Base-by-base conservation (phyloP, 1,284 basidiomycete genomes). In the Fomitopsis palustris region DNA sequence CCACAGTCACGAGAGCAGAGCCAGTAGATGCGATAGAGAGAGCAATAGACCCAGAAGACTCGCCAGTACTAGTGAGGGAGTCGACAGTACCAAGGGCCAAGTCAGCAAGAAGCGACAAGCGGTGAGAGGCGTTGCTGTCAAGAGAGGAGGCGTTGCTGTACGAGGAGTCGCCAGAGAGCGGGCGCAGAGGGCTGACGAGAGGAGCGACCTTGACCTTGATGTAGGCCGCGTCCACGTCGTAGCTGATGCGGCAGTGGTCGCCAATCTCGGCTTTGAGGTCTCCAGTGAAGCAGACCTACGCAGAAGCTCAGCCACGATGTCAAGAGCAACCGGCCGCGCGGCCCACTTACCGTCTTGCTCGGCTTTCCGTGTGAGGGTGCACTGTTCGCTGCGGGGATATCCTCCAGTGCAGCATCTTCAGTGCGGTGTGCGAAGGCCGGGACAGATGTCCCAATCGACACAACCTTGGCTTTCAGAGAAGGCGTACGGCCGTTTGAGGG, bases 171-270 rank as follows among this genome's bases (percentile, higher is more conserved):
- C 21, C 23, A n/a, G 49, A 52, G 49, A 52, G 49, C 19, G 45
- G 45, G n/a, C 4, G 45, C 25, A 29, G 45, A 16, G 45, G 14
- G 12, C 17, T 21, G 49, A 37, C 33, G 49, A 31, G 12, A 29
- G 14, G 16, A n/a, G 49, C 49, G 31, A 52, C 49, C 49, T 37
- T 52, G 49, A 52, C 49, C 33, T 52, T 52, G 49, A 52, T 17
- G 21, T 52, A 52, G n/a, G 17, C 31, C 5, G 49, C 49, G 17
- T 17, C 33, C 29, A 35, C 49, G 25, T 52, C 19, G 31, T 23
- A 52, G 49, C 49, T 52, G 33, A 52, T 35, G 12, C 49, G 49
- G 49, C 49, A 52, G n/a, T 7, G 31, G 31, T 52, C 49, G 49
- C 49, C 49, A 21, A 52, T 31, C 49, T 52, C 31, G 16, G 49